Conservation (phyloP, 495 filamentous ascomycete species). For the Lepraria neglecta region DNA sequence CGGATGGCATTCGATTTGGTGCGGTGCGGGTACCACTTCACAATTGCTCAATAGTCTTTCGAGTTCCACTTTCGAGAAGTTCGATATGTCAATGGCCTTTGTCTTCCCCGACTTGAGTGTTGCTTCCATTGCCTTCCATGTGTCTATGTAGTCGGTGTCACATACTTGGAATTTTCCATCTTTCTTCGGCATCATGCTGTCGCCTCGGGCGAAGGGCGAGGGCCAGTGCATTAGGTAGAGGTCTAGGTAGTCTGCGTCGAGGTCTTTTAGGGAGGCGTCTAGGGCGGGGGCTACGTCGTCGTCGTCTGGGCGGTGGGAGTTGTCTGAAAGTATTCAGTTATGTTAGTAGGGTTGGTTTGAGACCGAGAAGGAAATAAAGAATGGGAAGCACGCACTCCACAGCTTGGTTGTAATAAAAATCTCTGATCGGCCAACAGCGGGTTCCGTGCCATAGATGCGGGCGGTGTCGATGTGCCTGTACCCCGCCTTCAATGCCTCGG, state of each 20-base stretch:
- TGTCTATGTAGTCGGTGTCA: constrained; percentile 48
- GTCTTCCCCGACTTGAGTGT: constrained; percentile 49
- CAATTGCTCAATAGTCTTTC: constrained; percentile 58
- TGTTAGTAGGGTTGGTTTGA: no score
- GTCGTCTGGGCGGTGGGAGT: constrained; percentile 57
- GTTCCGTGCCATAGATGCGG: constrained; percentile 44
- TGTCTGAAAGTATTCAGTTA: constrained; percentile 28
- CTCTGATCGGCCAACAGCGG: constrained; percentile 52
- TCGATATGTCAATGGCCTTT: constrained; percentile 68
- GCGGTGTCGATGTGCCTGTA: constrained; percentile 60
- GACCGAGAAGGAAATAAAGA: no score
- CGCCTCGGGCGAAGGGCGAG: constrained; percentile 41
- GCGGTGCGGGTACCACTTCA: constrained; percentile 54
- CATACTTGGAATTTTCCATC: constrained; percentile 42
- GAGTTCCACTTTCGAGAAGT: constrained; percentile 64
- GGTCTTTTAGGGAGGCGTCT: constrained; percentile 53
- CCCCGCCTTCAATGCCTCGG: constrained; percentile 47
- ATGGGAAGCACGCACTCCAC: constrained; percentile 39
- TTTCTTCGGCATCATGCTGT: constrained; percentile 34
- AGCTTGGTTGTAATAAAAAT: constrained; percentile 67
- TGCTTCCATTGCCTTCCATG: constrained; percentile 61
- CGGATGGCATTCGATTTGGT: constrained; percentile 60
- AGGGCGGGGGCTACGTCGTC: constrained; percentile 56
- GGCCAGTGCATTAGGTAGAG: constrained; percentile 68
- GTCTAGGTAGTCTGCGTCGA: constrained; percentile 61